Conservation (phyloP, 305 asterid genomes). For the Fraxinus paxiana region DNA sequence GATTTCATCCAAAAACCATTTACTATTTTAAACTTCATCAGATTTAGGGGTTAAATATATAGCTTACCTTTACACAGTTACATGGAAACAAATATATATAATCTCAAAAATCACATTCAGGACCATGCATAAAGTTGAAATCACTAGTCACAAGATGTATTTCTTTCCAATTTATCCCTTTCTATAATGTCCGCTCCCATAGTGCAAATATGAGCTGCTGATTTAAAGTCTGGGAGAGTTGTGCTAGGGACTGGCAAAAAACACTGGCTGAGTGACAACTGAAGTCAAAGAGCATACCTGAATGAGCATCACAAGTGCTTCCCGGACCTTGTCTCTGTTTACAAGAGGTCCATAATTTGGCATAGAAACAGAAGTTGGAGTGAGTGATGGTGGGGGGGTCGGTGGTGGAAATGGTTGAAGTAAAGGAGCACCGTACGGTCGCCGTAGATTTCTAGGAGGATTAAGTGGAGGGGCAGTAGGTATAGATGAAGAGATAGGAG, state of each 20-base stretch:
- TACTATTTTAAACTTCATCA: neutral
- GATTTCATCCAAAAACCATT: neutral
- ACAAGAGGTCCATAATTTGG: conserved; percentile 42
- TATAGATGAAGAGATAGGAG: conserved; percentile 49
- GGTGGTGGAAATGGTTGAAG: conserved; percentile 86
- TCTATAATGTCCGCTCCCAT: neutral
- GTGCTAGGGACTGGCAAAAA: neutral
- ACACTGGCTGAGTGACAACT: neutral
- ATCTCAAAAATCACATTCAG: neutral
- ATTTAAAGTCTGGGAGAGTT: neutral
- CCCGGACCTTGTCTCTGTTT: conserved; percentile 63
- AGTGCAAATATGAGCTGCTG: neutral
- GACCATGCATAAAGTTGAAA: neutral
- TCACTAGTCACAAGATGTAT: neutral
- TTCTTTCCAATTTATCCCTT: neutral
- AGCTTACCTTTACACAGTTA: neutral
- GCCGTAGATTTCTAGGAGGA: conserved; percentile 40
- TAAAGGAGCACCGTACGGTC: conserved; percentile 64
- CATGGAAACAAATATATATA: neutral
- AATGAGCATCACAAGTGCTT: conserved; percentile 64
- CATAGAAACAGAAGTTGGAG: conserved; percentile 49
- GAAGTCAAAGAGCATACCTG: conserved; percentile 47
- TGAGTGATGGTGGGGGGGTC: conserved; percentile 62
- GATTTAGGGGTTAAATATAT: neutral
- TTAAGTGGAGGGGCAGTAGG: conserved; percentile 61